Conservation (phyloP, 768 basidiomycete species). For the Chlorophyllum brunneum region DNA sequence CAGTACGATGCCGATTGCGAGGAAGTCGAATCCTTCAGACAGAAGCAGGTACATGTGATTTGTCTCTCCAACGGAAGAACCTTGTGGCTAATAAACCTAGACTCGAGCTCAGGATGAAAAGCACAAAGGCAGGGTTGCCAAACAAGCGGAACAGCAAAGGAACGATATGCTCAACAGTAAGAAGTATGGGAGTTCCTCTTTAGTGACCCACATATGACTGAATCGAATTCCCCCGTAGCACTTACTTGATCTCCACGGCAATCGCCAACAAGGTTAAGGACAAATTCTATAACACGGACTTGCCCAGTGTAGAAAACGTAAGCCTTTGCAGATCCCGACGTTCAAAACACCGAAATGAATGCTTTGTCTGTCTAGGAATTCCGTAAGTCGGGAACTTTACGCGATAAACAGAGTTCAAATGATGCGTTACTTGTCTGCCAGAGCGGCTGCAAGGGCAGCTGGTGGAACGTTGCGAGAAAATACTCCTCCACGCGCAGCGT, state of each 20-base stretch:
- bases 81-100: conserved; percentile 30
- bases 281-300: conserved; percentile 66
- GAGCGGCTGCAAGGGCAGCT: conserved; percentile 71
- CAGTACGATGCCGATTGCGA: conserved; percentile 80
- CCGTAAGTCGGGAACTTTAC: conserved; percentile 42
- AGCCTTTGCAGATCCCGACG: conserved; percentile 22
- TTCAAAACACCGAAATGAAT: conserved; percentile 1
- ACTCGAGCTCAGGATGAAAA: conserved; percentile 67
- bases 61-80: neutral
- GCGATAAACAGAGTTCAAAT: neutral
- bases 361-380: conserved; percentile 47
- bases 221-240: conserved; percentile 31
- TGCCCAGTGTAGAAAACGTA: conserved; percentile 73
- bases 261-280: conserved; percentile 67
- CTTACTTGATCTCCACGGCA: conserved; percentile 67
- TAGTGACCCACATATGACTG: neutral
- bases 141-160: conserved; percentile 73
- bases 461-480: conserved; percentile 46
- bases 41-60: conserved; percentile 64
- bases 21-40: conserved; percentile 68
- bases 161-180: conserved; percentile 78
- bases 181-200: conserved; percentile 47
- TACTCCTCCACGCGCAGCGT: conserved; percentile 56
- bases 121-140: conserved; percentile 69
- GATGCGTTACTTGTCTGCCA: conserved; percentile 23